Conservation (phyloP, 2,329 filamentous ascomycete species). For the Onygena corvina region DNA sequence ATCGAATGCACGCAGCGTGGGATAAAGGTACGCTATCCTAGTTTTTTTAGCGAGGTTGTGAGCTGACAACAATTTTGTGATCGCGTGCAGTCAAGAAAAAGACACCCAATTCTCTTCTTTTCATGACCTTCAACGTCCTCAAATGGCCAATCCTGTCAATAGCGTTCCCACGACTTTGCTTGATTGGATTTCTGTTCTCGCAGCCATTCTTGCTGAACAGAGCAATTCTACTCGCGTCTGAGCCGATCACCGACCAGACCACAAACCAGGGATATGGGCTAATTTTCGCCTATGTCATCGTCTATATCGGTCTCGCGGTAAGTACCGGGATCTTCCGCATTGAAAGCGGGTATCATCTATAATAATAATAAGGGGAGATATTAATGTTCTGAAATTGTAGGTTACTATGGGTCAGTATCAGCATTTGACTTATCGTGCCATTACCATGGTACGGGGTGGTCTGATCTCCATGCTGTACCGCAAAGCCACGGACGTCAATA, state of each 20-base stretch:
- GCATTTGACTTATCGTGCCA: slow-evolving; percentile 33
- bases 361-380: too few relatives aligned
- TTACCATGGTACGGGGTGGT: slow-evolving; percentile 34
- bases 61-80: neutral
- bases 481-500: slow-evolving; percentile 26
- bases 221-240: slow-evolving; percentile 25
- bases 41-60: neutral
- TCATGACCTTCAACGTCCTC: slow-evolving; percentile 22
- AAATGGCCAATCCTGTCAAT: slow-evolving; percentile 27
- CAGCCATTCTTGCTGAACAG: slow-evolving; percentile 31
- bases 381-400: too few relatives aligned
- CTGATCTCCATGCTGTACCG: slow-evolving; percentile 42
- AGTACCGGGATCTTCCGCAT: slow-evolving; percentile 13
- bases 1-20: slow-evolving; percentile 31
- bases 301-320: slow-evolving; percentile 34
- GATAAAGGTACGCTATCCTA: slow-evolving; percentile 24
- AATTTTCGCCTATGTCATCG: slow-evolving; percentile 34
- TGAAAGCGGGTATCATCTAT: too few relatives aligned
- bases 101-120: slow-evolving; percentile 22
- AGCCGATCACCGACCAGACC: slow-evolving; percentile 20
- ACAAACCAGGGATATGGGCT: slow-evolving; percentile 33
- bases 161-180: slow-evolving; percentile 24
- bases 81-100: slow-evolving; percentile 20
- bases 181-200: slow-evolving; percentile 28
- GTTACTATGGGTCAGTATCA: slow-evolving; percentile 32